Percentiles rank a stretch among this genome's conserved stretches.
Evolutionary conservation across 2,329 filamentous ascomycete genomes (phyloP).

Genomic region (Alternaria sp.): DNA sequence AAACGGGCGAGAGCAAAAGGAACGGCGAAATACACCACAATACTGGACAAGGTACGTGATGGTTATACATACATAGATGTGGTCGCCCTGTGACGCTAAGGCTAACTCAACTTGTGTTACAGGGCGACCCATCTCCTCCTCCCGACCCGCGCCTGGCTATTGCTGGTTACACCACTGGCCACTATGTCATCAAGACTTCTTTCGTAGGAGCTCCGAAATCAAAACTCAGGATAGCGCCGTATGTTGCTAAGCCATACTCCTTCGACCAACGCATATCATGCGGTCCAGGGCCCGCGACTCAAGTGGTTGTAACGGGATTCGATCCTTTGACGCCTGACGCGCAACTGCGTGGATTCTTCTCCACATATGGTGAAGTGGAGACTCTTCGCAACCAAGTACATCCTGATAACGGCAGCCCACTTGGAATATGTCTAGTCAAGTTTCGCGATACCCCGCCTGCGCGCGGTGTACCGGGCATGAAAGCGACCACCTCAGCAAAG

Average conservation of each 20-base stretch:
- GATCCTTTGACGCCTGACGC: slow-evolving; percentile 86
- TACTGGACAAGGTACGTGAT: slow-evolving; percentile 58
- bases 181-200: slow-evolving; percentile 60
- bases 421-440: slow-evolving; percentile 91
- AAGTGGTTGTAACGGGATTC: slow-evolving; percentile 95
- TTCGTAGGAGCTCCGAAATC: slow-evolving; percentile 71
- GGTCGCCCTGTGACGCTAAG: slow-evolving; percentile 53
- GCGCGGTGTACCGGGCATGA: slow-evolving; percentile 63
- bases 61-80: slow-evolving; percentile 43
- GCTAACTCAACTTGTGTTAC: slow-evolving; percentile 56
- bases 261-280: slow-evolving; percentile 86
- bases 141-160: slow-evolving; percentile 82
- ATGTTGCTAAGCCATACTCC: slow-evolving; percentile 80
- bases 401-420: slow-evolving; percentile 90
- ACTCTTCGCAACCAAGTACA: slow-evolving; percentile 95
- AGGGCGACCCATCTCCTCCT: slow-evolving; percentile 82
- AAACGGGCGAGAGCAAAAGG: slow-evolving; percentile 60
- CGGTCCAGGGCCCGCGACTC: slow-evolving; percentile 86
- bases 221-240: slow-evolving; percentile 75
- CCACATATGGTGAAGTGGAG: slow-evolving; percentile 84
- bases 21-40: slow-evolving; percentile 60
- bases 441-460: slow-evolving; percentile 75
- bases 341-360: slow-evolving; percentile 79
- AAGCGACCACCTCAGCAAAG: slow-evolving; percentile 82
- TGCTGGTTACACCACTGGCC: slow-evolving; percentile 65